Evolutionary conservation across 768 basidiomycete genomes (phyloP), one percentile per base, ranked within the genome.

Genomic region (Serendipita sp.): DNA sequence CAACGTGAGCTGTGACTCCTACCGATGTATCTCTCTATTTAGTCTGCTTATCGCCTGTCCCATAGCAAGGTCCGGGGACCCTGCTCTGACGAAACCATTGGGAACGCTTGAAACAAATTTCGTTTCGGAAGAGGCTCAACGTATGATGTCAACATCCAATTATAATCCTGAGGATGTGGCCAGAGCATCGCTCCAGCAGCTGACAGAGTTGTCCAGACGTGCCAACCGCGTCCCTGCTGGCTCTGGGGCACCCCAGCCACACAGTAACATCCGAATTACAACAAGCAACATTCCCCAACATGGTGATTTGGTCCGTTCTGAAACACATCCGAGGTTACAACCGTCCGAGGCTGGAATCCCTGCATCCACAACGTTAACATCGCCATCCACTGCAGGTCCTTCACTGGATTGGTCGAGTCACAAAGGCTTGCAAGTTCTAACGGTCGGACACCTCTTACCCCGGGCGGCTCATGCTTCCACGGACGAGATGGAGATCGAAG

Each of bases 351-450:
- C 27, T 37, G 29, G 27, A 8, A 18, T 31, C 10, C n/a, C 29
- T 37, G 33, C 5, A n/a, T 60, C 55, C 34, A 29, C 55, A n/a
- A n/a, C 55, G 27, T 34, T 34, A 18, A 31, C 27, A 34, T 29
- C 23, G 23, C 29, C 48, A 5, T 31, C n/a, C 8, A 60, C 34
- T n/a, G 27, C 27, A 23, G 23, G 27, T 11, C 55, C 55, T 31
- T 29, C 55, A 27, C 16, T 60, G 10, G 55, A 60, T 37, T 60
- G 55, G 55, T 60, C 55, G n/a, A 60, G 31, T 37, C 85, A 87
- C 65, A 81, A 86, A 68, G 87, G 86, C 2, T 72, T 90, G 63
- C 86, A 88, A 71, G 86, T 89, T 63, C 87, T 87, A 70, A 90
- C 88, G 0, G 80, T 90, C 2, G 87, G 88, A 0, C 87, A 88